Conservation (phyloP, 371 early-diverging fungal genomes). For the Rhizomucor pusillus region DNA sequence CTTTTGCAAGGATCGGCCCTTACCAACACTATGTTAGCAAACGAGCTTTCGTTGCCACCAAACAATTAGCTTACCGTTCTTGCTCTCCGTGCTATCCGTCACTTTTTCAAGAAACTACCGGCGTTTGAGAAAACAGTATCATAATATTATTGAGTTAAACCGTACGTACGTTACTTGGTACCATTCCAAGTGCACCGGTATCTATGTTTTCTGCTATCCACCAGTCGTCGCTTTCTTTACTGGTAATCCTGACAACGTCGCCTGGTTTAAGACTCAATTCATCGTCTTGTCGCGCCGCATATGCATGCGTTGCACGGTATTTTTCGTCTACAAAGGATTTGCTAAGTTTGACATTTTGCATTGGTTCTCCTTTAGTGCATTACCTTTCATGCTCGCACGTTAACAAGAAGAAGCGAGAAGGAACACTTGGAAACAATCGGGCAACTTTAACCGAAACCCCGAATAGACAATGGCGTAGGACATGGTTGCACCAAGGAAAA, state of each 20-base stretch:
- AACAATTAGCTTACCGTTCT: background rate
- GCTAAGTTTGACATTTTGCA: too few species aligned
- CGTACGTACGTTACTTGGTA: slow-evolving; percentile 57
- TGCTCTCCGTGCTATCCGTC: background rate
- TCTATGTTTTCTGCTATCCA: slow-evolving; percentile 54
- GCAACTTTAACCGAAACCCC: too few species aligned
- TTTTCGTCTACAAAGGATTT: background rate
- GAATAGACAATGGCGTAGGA: too few species aligned
- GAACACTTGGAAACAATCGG: too few species aligned
- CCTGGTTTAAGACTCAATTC: slow-evolving; percentile 58
- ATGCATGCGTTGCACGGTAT: slow-evolving; percentile 23
- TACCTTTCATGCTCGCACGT: too few species aligned
- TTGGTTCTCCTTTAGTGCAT: too few species aligned
- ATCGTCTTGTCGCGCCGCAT: slow-evolving; percentile 50
- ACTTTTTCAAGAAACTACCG: slow-evolving; percentile 4
- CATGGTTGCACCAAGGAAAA: too few species aligned
- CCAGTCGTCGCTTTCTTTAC: slow-evolving; percentile 54
- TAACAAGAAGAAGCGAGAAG: too few species aligned
- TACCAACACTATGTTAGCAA: too few species aligned
- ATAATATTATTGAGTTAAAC: background rate
- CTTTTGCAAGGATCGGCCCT: slow-evolving; percentile 37
- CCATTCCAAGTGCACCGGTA: slow-evolving; percentile 51
- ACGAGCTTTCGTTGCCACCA: background rate
- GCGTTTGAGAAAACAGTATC: background rate
- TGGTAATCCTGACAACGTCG: slow-evolving; percentile 50